Evolutionary conservation across 441 rosid genomes (phyloP), one percentile per base, ranked within the genome.

Genomic region (Croton setiger): DNA sequence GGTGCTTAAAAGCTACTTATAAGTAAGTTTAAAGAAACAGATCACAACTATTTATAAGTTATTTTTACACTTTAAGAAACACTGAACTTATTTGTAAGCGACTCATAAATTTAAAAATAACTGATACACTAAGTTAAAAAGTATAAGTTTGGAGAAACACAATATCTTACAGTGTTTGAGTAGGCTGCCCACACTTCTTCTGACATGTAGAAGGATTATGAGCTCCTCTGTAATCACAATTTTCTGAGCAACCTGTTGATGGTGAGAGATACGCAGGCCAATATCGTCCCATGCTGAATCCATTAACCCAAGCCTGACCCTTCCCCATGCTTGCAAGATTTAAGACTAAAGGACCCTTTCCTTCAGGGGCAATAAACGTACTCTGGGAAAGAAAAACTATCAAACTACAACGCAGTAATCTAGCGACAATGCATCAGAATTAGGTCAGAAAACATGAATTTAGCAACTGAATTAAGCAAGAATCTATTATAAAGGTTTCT

Each of bases 281-380:
- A 73, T 88, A 86, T 55, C 87, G 80, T 21, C 94, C 91, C 17
- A 85, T 81, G 75, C 84, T 79, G 51, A 82, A 81, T 18, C 89
- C 89, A 13, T 88, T 86, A 36, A 88, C 80, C 94, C 94, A 88
- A 27, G 89, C 94, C 77, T 86, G 86, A 62, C 94, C 89, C 73
- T 88, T 88, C 45, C 91, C 88, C 91, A 88, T 86, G 80, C 84
- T 72, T 51, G 85, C 33, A 27, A 88, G 88, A 64, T 88, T 82
- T 31, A 88, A 72, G 44, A 84, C 88, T 59, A 86, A 55, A 11
- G 91, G 89, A 8, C 88, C 86, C 2, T 70, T 77, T 13, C 94
- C 88, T 68, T 80, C 75, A 14, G 91, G 87, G 66, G 84, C 74
- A 12, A 48, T 57, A 68, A 86, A 81, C 43, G 70, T 73, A 15